Evolutionary conservation across 345 rosid species (phyloP), one percentile per base, ranked within the genome.

Genomic region (Boechera divaricarpa): DNA sequence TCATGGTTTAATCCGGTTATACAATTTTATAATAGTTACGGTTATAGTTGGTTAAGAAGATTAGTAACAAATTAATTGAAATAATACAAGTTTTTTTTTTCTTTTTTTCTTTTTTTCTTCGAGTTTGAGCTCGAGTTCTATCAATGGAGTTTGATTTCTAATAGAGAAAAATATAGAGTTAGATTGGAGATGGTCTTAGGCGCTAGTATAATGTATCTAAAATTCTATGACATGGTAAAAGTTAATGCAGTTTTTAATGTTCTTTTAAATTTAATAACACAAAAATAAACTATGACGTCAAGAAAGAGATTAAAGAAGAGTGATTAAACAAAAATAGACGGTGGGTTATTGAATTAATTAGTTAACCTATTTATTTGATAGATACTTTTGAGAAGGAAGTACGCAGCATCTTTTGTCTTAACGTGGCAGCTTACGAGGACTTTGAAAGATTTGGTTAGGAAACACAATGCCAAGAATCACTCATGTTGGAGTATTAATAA

Each of bases 391-490:
- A 49, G 6, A 64, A 65, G n/a, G 13, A 59, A 48, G 2, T 28
- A 59, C 4, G 28, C 44, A 76, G 26, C 29, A 51, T 68, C 47
- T 18, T 73, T 73, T 49, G 63, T 52, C 45, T 51, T 29, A 53
- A 76, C 41, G 38, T 53, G 75, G 75, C 41, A 61, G 57, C 80
- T 61, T 42, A 52, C 57, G 49, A 76, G 70, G n/a, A 33, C 24
- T 53, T 58, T 33, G 70, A 53, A 76, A 76, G 75, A 76, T 76
- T 53, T 76, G 64, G 31, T 61, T 41, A 41, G 63, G 29, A 61
- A 69, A 69, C 70, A 76, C 47, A 76, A 76, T 44, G 49, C 74
- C 74, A 69, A 76, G 63, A 60, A 51, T 69, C 74, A 68, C 74
- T 68, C 69, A 39, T 69, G 53, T 60, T 38, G 39, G n/a, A 47